Percentiles rank a stretch among this genome's conserved stretches.
phyloP scores from a whole-genome alignment of 225 moss, liverwort and hornwort genomes.

The Pleurozium schreberi region DNA sequence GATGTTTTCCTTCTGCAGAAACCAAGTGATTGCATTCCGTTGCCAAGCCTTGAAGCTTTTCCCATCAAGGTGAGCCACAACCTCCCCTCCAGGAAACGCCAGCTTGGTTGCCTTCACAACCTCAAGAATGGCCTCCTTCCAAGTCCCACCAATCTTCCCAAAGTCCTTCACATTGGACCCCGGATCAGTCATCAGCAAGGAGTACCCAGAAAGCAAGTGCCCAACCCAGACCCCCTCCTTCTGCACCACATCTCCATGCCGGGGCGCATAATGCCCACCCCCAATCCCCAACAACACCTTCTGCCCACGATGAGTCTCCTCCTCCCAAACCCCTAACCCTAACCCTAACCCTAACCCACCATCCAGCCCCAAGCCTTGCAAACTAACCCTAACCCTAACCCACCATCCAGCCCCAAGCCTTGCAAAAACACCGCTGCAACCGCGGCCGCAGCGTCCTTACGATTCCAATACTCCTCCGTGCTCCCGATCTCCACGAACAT shows the following conservation, averaged over 20 bases:
- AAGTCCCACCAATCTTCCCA: conserved; percentile 50
- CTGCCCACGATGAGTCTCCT: conserved; percentile 40
- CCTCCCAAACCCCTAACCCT: conserved; percentile 52
- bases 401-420: conserved; percentile 51
- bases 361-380: conserved; percentile 40
- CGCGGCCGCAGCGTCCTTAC: conserved; percentile 59
- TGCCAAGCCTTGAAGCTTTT: conserved; percentile 97
- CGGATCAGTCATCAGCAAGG: conserved; percentile 69
- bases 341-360: conserved; percentile 19
- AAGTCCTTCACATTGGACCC: conserved; percentile 16
- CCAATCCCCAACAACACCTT: conserved; percentile 76
- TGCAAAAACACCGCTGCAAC: conserved; percentile 44
- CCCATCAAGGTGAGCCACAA: conserved; percentile 67
- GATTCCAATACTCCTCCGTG: conserved; percentile 67
- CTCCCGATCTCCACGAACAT: conserved; percentile 96
- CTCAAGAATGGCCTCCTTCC: conserved; percentile 69
- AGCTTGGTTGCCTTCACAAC: conserved; percentile 51
- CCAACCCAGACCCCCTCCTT: conserved; percentile 87
- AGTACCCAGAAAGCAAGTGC: conserved; percentile 72
- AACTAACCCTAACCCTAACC: conserved; percentile 12
- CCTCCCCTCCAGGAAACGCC: conserved; percentile 69
- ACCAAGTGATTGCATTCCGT: conserved; percentile 63
- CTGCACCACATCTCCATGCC: conserved; percentile 70
- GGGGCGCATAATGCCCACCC: conserved; percentile 85
- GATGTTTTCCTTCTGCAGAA: conserved; percentile 59